phyloP scores from a whole-genome alignment of 371 early-diverging fungal species.

The Conidiobolus incongruus region DNA sequence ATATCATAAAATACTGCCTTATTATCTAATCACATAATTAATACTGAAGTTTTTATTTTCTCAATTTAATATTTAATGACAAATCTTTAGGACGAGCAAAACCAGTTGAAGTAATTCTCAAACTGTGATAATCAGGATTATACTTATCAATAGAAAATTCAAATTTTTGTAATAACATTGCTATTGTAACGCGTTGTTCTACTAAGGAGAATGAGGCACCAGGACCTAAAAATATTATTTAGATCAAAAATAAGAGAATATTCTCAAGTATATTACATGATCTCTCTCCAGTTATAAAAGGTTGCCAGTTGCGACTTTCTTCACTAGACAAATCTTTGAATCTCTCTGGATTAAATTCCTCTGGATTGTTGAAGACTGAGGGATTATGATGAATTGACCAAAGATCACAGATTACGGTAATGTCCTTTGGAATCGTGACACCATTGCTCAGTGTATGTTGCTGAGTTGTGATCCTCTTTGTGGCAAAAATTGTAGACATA shows the following conservation, averaged over 20 bases:
- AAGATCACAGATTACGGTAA: background rate
- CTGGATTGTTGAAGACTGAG: background rate
- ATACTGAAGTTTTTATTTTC: no score
- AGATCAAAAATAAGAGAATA: background rate
- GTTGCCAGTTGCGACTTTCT: no score
- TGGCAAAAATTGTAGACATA: background rate
- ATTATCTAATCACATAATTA: no score
- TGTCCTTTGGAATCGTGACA: background rate
- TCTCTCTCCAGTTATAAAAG: background rate
- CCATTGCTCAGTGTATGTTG: background rate
- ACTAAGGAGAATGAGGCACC: background rate
- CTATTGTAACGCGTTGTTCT: background rate
- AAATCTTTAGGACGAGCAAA: no score
- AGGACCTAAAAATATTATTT: background rate
- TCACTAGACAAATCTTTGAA: background rate
- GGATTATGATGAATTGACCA: background rate
- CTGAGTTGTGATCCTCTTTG: no score
- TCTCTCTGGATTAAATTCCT: background rate
- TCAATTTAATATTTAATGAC: no score
- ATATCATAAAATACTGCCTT: no score
- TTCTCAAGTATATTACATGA: background rate
- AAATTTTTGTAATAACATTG: constrained; percentile 1
- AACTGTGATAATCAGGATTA: no score
- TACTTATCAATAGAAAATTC: constrained; percentile 7
- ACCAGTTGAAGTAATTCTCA: no score